Base-by-base conservation (phyloP, 306 rosid genomes). In the Aeschynomene evenia region DNA sequence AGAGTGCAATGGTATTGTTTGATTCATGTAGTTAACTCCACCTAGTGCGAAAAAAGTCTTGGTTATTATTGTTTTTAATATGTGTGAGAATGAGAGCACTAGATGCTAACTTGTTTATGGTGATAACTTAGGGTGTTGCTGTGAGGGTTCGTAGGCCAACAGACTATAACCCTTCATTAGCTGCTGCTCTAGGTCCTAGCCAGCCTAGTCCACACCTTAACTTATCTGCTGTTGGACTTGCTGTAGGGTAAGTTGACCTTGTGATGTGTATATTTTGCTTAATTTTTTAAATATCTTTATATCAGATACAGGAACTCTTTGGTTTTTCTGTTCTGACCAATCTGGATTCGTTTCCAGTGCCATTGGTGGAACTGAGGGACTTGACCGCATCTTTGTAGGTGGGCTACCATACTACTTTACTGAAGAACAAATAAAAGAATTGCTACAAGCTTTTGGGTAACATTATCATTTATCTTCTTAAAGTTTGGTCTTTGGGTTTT, bases 81-180 rank as follows among this genome's bases (percentile, higher is more conserved):
- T 43, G 51, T 26, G 22, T 26, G 28, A 61, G 58, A 55, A 55
- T 26, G 28, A 61, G 58, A 55, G 48, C 43, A 21, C 48, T 62
- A 57, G 49, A 33, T 9, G 11, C 37, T 76, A 63, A 64, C 56
- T 23, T 60, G 46, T 50, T 58, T 56, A 52, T 71, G 67, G 66
- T 81, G 58, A 51, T 72, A 57, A 60, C 49, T 69, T 76, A 89
- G 96, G 96, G 93, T 65, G 93, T 84, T 74, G 79, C 96, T 80
- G 96, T 90, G 67, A 81, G 88, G 85, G 94, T 90, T 40, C 87
- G 94, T 46, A 90, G 96, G 81, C 94, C 96, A 43, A 87, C 89
- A 9, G 96, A 90, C 68, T 90, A 90, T 75, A 90, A 87, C 63
- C 94, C 96, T 75, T 70, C 94, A 28, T 66, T 90, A 36, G 94